Evolutionary conservation across 345 rosid species (phyloP), one percentile per base, ranked within the genome.

Genomic region (Erodium maritimum): DNA sequence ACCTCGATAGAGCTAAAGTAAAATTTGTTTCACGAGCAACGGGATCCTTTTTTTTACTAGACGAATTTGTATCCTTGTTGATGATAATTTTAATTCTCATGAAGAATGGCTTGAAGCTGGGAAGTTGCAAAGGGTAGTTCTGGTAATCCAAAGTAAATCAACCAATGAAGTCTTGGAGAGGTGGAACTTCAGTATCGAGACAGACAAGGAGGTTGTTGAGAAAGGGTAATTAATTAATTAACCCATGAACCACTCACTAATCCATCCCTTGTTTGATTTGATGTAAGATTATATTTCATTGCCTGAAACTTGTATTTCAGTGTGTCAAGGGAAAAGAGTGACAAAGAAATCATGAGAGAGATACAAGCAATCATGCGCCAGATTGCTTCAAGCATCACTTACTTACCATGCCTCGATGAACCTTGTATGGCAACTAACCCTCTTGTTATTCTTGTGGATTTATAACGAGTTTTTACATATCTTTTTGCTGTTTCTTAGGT

Each of bases 351-450:
- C 17, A 85, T 81, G 90, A 77, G 96, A 55, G 90, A 83, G 65
- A 81, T 89, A 54, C 96, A 87, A 73, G 95, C 95, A 63, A 85
- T 87, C 21, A 89, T 85, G 95, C 80, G 99, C 51, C 99, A 87
- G 71, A 85, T 85, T 67, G 93, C 93, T 55, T 85, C 90, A 0
- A 85, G 96, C 50, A 79, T 85, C 23, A 88, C 96, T 65, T 88
- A 88, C 79, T 70, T 93, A 77, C 97, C 99, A 52, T 93, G 99
- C 73, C 91, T 87, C 51, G 99, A 93, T 59, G 95, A 85, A 70
- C 22, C 91, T n/a, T 89, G 99, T 93, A 79, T 76, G 91, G 34
- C 53, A 5, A 29, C 21, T 13, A n/a, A n/a, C 11, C 9, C 2
- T 3, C 2, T 3, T 7, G 7, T 18, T 29, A 14, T 16, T 21